phyloP scores from a whole-genome alignment of 192 early-diverging fungal species.

The Podila clonocystis region DNA sequence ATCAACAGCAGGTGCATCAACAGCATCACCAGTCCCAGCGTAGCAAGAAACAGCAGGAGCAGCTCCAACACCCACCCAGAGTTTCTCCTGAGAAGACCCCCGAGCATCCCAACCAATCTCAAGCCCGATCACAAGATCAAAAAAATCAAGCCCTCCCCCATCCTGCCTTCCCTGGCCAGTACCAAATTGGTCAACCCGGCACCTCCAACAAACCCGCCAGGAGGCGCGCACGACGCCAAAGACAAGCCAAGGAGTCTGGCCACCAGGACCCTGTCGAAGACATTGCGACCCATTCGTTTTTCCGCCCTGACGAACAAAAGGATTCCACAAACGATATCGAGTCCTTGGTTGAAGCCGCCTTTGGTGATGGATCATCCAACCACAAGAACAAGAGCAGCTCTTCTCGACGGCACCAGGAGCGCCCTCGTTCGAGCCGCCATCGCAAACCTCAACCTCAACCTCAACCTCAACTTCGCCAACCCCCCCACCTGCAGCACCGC shows the following conservation, averaged over 20 bases:
- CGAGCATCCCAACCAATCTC: too few relatives aligned
- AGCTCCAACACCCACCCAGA: neutral
- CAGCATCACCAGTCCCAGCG: neutral
- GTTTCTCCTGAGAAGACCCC: neutral
- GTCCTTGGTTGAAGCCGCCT: neutral
- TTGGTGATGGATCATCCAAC: neutral
- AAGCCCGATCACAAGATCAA: too few relatives aligned
- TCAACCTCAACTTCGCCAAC: neutral
- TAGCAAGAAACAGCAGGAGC: conserved; percentile 2
- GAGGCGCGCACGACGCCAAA: too few relatives aligned
- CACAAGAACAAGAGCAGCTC: too few relatives aligned
- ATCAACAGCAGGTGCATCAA: conserved; percentile 10
- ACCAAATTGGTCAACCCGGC: too few relatives aligned
- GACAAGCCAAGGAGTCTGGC: too few relatives aligned
- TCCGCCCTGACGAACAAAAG: neutral
- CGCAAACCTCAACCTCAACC: neutral
- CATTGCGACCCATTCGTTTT: neutral
- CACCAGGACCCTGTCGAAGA: neutral
- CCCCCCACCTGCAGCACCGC: neutral
- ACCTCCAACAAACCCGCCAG: too few relatives aligned
- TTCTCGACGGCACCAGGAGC: neutral
- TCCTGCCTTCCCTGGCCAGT: too few relatives aligned
- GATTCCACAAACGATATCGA: neutral
- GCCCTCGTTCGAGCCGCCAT: neutral
- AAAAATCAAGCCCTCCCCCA: too few relatives aligned